Base-by-base conservation (phyloP, 176 grass and related monocot species). In the Triticum dicoccoides region DNA sequence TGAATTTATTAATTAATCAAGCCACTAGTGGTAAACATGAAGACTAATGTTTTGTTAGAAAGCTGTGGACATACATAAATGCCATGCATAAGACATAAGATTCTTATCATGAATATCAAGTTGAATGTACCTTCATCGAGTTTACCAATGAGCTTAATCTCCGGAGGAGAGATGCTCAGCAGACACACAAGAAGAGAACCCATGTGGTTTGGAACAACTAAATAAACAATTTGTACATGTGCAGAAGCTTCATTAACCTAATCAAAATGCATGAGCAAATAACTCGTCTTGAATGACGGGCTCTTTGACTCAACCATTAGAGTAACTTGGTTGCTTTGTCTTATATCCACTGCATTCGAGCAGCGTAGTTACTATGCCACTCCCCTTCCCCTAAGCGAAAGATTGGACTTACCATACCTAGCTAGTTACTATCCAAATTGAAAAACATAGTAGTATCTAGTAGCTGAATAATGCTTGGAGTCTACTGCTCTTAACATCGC, bases 201-300 rank as follows among this genome's bases (percentile, higher is more conserved):
- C 62, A 81, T 84, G 86, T 87, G 77, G 49, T 79, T 85, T 61
- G 72, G 24, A 91, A 45, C 64, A 84, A 87, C 66, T 52, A 80
- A 91, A 86, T 37, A 61, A 66, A 49, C 52, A 85, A 10, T 69
- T 39, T 89, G 17, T 75, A 63, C 80, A 92, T 85, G 78, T 83
- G 75, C 69, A 80, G 82, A 92, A 84, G 74, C 73, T 92, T 86
- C 85, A 92, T 77, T 90, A 79, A 90, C 76, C 79, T 88, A 92
- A 90, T 77, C 73, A 74, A 89, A 21, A 80, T 72, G 39, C 56
- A 59, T 1, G 20, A 59, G n/a, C 65, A 69, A 52, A 83, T 5
- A 85, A 49, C 69, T 76, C 45, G 32, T 79, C 81, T 83, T 86
- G 86, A 89, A 81, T 23, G 42, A 68, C 69, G 86, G 23, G 79